Percentiles rank a stretch among this genome's conserved stretches.
Conservation (phyloP, 2,329 filamentous ascomycete species). For the Chalaropsis ovoidea region DNA sequence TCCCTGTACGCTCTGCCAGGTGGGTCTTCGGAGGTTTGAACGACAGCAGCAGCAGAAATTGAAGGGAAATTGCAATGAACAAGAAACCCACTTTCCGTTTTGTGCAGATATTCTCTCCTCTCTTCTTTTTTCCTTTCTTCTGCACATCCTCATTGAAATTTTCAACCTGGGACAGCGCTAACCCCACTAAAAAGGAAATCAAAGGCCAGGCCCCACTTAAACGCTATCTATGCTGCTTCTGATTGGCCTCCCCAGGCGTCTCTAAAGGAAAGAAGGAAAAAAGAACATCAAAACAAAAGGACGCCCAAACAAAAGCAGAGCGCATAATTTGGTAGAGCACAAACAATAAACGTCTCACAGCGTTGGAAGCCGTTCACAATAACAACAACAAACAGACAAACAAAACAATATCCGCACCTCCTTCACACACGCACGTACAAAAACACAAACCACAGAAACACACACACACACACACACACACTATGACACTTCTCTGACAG, state of each 20-base stretch:
- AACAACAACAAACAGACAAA: background rate
- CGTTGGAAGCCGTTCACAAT: background rate
- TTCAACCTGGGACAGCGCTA: background rate
- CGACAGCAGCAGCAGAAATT: background rate
- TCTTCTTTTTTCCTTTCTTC: background rate
- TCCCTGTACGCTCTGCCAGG: background rate
- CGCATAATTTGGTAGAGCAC: background rate
- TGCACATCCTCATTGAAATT: slow-evolving; percentile 9
- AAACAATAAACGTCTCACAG: background rate
- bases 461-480: background rate
- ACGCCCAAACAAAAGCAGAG: background rate
- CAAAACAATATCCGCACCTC: background rate
- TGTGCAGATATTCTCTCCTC: background rate
- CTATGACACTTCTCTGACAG: background rate
- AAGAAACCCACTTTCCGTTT: background rate
- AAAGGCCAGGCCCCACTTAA: background rate
- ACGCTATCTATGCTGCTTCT: background rate
- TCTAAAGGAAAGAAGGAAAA: too few species aligned
- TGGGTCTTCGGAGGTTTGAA: background rate
- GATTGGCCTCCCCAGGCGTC: background rate
- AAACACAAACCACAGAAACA: too few species aligned
- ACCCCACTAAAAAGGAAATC: background rate
- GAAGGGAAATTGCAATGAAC: background rate
- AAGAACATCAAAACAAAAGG: background rate
- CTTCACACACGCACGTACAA: background rate